Evolutionary conservation across 768 basidiomycete genomes (phyloP).

Genomic region (Pleurotus sapidus): DNA sequence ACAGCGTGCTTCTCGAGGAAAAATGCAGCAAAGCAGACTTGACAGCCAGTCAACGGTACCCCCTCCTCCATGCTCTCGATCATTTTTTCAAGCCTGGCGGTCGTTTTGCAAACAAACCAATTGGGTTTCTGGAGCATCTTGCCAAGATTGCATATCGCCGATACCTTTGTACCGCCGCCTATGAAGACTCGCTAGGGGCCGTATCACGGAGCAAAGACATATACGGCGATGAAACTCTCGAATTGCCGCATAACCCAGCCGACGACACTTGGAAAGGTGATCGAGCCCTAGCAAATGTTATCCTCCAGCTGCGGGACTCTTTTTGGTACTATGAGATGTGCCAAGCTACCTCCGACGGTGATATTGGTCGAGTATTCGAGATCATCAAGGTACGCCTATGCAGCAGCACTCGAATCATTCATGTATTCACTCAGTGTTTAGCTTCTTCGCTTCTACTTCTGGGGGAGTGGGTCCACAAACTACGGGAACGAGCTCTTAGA

Average conservation of each 20-base stretch:
- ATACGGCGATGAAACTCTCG: not conserved
- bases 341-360: constrained; percentile 24
- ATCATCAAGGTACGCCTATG: constrained; percentile 21
- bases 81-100: not conserved
- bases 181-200: constrained; percentile 4
- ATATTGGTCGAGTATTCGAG: constrained; percentile 24
- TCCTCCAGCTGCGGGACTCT: constrained; percentile 18
- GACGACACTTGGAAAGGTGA: constrained; percentile 14
- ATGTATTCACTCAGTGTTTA: not conserved
- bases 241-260: too few species aligned
- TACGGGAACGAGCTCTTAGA: constrained; percentile 19
- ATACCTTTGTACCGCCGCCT: constrained; percentile 7
- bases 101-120: not conserved
- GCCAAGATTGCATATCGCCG: constrained; percentile 5
- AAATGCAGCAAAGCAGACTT: too few species aligned
- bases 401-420: not conserved
- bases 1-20: too few species aligned
- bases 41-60: too few species aligned
- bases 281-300: constrained; percentile 17
- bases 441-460: constrained; percentile 14
- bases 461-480: constrained; percentile 14
- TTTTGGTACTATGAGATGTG: constrained; percentile 18
- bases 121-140: not conserved
- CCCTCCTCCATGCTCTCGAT: not conserved
- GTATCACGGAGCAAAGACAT: not conserved